Conservation (phyloP, 805 yeast genomes). For the Nakazawaea ernobii region DNA sequence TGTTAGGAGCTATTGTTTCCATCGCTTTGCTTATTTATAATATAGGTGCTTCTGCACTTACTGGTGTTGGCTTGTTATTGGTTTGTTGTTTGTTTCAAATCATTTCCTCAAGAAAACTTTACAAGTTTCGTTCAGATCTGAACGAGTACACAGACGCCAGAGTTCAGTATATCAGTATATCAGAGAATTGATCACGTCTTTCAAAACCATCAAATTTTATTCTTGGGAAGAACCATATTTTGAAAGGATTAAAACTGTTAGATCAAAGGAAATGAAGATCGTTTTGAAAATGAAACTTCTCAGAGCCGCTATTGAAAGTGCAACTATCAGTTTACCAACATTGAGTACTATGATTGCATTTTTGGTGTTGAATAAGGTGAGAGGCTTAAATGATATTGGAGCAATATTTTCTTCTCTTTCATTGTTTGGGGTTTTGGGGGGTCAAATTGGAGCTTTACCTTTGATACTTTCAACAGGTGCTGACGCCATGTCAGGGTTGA, state of each 20-base stretch:
- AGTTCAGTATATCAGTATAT: slow-evolving; percentile 64
- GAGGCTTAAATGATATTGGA: slow-evolving; percentile 43
- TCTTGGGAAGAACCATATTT: slow-evolving; percentile 88
- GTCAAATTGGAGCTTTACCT: slow-evolving; percentile 62
- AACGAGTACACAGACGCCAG: slow-evolving; percentile 62
- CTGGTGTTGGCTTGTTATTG: slow-evolving; percentile 36
- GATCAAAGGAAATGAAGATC: slow-evolving; percentile 55
- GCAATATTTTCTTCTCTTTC: slow-evolving; percentile 66
- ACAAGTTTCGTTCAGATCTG: slow-evolving; percentile 28
- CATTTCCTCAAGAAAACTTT: slow-evolving; percentile 28
- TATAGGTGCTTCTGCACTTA: slow-evolving; percentile 34
- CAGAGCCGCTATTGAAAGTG: slow-evolving; percentile 56
- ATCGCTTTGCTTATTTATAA: slow-evolving; percentile 28
- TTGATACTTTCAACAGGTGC: slow-evolving; percentile 53
- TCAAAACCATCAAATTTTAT: slow-evolving; percentile 80
- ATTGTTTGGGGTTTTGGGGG: slow-evolving; percentile 54
- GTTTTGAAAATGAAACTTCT: slow-evolving; percentile 59
- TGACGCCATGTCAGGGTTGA: slow-evolving; percentile 51
- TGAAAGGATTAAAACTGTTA: slow-evolving; percentile 43
- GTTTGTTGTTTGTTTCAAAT: slow-evolving; percentile 30
- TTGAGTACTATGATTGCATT: slow-evolving; percentile 63
- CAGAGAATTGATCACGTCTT: slow-evolving; percentile 70
- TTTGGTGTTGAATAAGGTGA: slow-evolving; percentile 28
- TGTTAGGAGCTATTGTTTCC: slow-evolving; percentile 34
- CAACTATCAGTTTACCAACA: slow-evolving; percentile 63